Evolutionary conservation across 352 stramenopile species (phyloP), one percentile per base, ranked within the genome.

Genomic region (Pythium brassicae): DNA sequence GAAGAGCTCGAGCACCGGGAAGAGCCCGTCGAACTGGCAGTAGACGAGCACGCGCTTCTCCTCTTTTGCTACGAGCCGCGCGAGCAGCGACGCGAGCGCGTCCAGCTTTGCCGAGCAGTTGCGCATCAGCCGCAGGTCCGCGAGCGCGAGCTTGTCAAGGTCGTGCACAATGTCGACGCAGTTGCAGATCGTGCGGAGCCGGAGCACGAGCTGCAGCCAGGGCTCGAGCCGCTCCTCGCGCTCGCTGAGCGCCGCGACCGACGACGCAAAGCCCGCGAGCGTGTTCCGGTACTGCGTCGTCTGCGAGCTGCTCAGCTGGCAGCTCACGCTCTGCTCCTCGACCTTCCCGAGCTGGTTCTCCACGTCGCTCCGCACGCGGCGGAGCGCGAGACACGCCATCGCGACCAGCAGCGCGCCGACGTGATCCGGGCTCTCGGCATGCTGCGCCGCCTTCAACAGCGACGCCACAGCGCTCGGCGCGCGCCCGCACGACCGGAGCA

Each of bases 271-370:
- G 1, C 68, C 70, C 12, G 55, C 70, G 20, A 90, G 57, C 12
- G 68, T 74, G 47, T 80, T 83, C 26, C 74, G 80, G 46, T 94
- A 94, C 61, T 92, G 83, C 1, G 65, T 71, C 25, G 54, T 63
- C 59, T 94, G 84, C 0, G 78, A 87, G 10, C 52, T 20, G 37
- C 64, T 83, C 35, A 82, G 62, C 12, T 50, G 49, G 32, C 78
- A 92, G 20, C 73, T 74, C n/a, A 94, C 45, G 50, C 80, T 94
- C 29, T 86, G 76, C 60, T 94, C 84, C 62, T 94, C 83, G 17
- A 94, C 69, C 43, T 92, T 92, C 43, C 84, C 78, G 14, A 94
- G 54, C 44, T 94, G 66, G 9, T 71, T 39, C 51, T 94, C 82
- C n/a, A 91, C 80, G 47, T 94, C 80, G 39, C 72, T 87, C 1